phyloP scores from a whole-genome alignment of 83 land plant species.

The Larix sibirica region DNA sequence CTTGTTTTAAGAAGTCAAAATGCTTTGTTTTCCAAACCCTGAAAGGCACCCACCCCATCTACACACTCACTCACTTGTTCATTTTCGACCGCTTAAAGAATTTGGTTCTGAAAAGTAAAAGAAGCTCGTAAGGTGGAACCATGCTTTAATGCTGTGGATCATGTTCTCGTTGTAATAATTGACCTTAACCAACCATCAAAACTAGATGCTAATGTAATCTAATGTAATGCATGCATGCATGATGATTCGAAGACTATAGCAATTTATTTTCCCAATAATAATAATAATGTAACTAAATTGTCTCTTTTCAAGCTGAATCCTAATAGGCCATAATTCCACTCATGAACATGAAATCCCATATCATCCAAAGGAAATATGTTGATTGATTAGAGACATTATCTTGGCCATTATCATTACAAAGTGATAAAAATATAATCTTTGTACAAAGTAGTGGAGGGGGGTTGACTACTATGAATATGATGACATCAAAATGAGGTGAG shows the following conservation, averaged over 20 bases:
- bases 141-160: too few species aligned
- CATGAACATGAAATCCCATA: background rate
- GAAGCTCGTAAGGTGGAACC: too few species aligned
- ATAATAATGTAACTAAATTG: background rate
- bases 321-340: background rate
- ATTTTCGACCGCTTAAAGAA: too few species aligned
- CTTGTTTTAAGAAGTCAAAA: background rate
- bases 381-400: constrained; percentile 1
- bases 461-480: background rate
- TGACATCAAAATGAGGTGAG: background rate
- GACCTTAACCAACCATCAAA: background rate
- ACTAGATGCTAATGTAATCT: background rate
- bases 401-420: background rate
- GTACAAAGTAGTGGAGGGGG: background rate
- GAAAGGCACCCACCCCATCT: background rate
- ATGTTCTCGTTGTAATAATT: too few species aligned
- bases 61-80: too few species aligned
- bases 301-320: background rate
- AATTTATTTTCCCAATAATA: background rate
- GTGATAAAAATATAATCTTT: background rate
- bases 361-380: constrained; percentile 1
- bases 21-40: background rate
- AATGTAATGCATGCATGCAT: background rate
- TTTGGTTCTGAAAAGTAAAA: too few species aligned
- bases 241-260: background rate